These are phyloP conservation scores for Neocucurbitaria cava DNA, from an alignment of 2,329 filamentous ascomycete species.

Conservation along the genomic window DNA sequence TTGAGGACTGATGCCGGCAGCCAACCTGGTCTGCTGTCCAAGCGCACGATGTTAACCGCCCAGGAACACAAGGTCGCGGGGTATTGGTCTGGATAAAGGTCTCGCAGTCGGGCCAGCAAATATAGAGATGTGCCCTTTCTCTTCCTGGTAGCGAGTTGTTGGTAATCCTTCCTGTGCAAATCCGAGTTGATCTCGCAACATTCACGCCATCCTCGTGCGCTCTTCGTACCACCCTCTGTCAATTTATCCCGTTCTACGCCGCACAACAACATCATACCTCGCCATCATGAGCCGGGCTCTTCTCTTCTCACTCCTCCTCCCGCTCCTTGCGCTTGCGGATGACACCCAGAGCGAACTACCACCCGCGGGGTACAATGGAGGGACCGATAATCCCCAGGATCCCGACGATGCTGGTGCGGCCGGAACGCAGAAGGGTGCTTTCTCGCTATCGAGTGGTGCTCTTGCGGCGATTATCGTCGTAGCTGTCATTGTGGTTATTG, in stretches of 20 bases:
- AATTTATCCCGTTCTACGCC: constrained; percentile 19
- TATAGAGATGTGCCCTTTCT: constrained; percentile 42
- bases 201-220: constrained; percentile 39
- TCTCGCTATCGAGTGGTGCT: constrained; percentile 71
- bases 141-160: constrained; percentile 35
- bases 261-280: constrained; percentile 13
- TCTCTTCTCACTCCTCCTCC: constrained; percentile 33
- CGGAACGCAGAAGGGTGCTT: constrained; percentile 65
- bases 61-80: constrained; percentile 29
- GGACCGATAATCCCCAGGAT: constrained; percentile 44
- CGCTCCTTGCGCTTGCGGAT: constrained; percentile 39
- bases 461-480: constrained; percentile 79
- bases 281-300: constrained; percentile 37
- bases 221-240: constrained; percentile 32
- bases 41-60: constrained; percentile 43
- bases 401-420: constrained; percentile 65
- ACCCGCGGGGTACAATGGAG: constrained; percentile 45
- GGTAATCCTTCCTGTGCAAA: constrained; percentile 21
- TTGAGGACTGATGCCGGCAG: constrained; percentile 24
- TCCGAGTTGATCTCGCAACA: constrained; percentile 38
- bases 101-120: constrained; percentile 30
- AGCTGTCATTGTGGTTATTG: constrained; percentile 64
- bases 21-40: constrained; percentile 31
- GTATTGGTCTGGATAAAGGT: constrained; percentile 32
- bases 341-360: constrained; percentile 31